These are phyloP conservation scores for Trichophyton simii DNA, from an alignment of 2,329 filamentous ascomycete genomes.

Conservation along the genomic window DNA sequence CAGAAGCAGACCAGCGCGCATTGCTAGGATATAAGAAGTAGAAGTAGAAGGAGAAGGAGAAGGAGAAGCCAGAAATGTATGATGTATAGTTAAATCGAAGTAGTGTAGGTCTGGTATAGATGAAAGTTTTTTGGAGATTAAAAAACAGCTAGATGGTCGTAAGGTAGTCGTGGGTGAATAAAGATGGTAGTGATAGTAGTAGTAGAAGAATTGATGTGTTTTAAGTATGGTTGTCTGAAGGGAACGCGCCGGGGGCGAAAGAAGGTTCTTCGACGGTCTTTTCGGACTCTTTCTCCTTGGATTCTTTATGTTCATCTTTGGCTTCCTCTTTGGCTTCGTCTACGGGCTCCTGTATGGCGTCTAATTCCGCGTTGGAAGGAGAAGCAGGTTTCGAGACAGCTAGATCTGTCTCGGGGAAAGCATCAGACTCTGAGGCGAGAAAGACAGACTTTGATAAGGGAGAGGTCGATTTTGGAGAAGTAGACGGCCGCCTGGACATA, in stretches of 20 bases:
- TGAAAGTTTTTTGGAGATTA: neutral
- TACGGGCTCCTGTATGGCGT: too few relatives aligned
- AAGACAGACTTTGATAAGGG: neutral
- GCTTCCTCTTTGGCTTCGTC: neutral
- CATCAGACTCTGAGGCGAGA: neutral
- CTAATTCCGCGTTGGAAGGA: neutral
- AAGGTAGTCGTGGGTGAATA: neutral
- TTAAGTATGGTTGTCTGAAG: neutral
- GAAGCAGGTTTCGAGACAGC: neutral
- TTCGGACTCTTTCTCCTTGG: neutral
- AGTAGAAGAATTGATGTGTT: neutral
- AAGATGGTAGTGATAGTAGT: neutral
- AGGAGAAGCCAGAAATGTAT: neutral
- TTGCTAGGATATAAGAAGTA: neutral
- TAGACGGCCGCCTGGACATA: neutral
- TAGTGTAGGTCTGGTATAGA: neutral
- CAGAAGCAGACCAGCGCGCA: neutral
- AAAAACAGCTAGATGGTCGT: neutral
- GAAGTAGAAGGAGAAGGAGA: neutral
- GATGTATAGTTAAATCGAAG: too few relatives aligned
- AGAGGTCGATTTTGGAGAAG: neutral
- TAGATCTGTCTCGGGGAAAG: neutral
- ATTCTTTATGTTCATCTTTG: neutral
- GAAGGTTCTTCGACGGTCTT: neutral
- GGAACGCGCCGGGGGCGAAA: neutral